A percentile compares a stretch with the other conserved stretches of the same genome.
phyloP scores from a whole-genome alignment of 2,329 filamentous ascomycete genomes.

The Aphanocladium album region DNA sequence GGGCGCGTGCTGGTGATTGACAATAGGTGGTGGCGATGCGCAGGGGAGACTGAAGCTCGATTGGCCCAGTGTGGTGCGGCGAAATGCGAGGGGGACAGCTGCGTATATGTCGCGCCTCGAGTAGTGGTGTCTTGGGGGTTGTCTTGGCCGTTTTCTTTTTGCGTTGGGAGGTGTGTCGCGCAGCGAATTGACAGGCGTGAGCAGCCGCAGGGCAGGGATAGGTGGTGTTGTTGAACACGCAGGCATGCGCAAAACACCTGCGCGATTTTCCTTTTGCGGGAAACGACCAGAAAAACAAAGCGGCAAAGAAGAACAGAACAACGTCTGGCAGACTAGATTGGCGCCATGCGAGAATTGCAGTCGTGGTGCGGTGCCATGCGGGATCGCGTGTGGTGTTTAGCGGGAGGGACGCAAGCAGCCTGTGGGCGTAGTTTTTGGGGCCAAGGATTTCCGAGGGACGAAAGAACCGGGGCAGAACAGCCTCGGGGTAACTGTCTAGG shows the following conservation, averaged over 20 bases:
- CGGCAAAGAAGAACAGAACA: background rate
- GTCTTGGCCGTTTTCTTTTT: conserved; percentile 1
- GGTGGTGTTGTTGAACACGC: background rate
- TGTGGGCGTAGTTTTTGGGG: background rate
- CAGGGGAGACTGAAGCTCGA: background rate
- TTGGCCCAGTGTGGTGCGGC: background rate
- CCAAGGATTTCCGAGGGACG: too few species aligned
- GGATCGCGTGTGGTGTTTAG: background rate
- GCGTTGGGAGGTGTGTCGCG: background rate
- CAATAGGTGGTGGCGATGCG: background rate
- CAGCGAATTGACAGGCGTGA: background rate
- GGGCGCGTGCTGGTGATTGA: background rate
- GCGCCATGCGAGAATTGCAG: conserved; percentile 5
- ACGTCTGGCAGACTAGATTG: background rate
- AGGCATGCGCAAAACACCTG: background rate
- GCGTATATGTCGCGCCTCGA: background rate
- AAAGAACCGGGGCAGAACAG: background rate
- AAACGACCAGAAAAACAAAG: background rate
- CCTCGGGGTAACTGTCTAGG: conserved; percentile 5
- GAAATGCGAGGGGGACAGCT: background rate
- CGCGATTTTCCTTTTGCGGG: background rate
- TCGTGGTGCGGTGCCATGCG: conserved; percentile 1
- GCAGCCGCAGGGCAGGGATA: background rate
- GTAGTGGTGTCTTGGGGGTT: background rate
- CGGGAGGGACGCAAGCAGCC: background rate